These are phyloP conservation scores for Helichrysum umbraculigerum DNA, from an alignment of 129 eudicot species.

Conservation along the genomic window DNA sequence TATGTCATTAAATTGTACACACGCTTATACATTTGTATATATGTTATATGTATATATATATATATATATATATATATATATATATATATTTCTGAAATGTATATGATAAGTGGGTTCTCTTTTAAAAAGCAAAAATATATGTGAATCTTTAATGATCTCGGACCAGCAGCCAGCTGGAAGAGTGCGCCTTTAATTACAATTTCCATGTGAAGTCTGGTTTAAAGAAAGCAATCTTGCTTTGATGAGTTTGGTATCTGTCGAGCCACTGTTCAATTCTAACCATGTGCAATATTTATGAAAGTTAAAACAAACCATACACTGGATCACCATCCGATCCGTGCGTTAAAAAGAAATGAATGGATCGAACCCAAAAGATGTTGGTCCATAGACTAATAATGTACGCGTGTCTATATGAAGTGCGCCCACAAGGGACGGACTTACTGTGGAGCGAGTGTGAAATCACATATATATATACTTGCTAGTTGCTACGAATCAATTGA, in stretches of 20 bases:
- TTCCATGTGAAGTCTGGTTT: conserved; percentile 18
- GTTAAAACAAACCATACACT: neutral
- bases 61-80: no score
- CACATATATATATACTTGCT: no score
- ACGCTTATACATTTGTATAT: no score
- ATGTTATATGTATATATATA: no score
- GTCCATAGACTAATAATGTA: neutral
- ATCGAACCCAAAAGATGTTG: neutral
- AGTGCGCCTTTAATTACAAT: conserved; percentile 5
- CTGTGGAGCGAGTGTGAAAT: no score
- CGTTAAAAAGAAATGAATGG: no score
- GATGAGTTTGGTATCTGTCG: neutral
- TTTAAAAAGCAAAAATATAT: conserved; percentile 11
- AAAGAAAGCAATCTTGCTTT: neutral
- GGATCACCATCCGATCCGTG: no score
- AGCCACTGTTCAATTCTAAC: neutral
- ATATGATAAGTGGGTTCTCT: conserved; percentile 13
- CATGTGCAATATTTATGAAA: neutral
- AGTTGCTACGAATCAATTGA: no score
- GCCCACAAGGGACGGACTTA: no score
- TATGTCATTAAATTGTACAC: no score
- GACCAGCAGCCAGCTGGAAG: neutral
- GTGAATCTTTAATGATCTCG: conserved; percentile 2
- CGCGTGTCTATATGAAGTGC: no score
- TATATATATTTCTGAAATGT: neutral